These are phyloP conservation scores for Astrephomene gubernaculifera DNA, from an alignment of 139 green algal genomes.

Conservation along the genomic window DNA sequence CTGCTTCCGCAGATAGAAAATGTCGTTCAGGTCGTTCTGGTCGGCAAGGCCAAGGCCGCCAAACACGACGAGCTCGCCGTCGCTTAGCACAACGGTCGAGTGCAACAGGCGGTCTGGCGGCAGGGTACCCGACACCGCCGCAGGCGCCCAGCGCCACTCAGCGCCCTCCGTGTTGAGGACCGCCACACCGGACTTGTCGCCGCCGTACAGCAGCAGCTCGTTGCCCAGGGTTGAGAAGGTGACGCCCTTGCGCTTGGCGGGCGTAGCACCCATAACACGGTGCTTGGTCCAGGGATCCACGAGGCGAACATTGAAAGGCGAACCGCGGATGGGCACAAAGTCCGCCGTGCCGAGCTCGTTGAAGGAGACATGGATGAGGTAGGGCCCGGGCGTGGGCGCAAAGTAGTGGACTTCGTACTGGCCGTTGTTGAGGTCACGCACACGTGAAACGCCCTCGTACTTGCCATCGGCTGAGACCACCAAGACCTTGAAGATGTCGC, in stretches of 20 bases:
- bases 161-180: slow-evolving; percentile 66
- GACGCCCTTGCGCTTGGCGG: slow-evolving; percentile 71
- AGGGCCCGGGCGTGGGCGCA: slow-evolving; percentile 64
- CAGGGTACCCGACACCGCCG: slow-evolving; percentile 39
- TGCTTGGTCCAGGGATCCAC: slow-evolving; percentile 78
- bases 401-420: slow-evolving; percentile 76
- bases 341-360: slow-evolving; percentile 72
- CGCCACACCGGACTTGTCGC: slow-evolving; percentile 72
- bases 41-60: slow-evolving; percentile 68
- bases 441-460: slow-evolving; percentile 60
- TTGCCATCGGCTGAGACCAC: slow-evolving; percentile 69
- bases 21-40: slow-evolving; percentile 70
- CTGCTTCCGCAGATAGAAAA: slow-evolving; percentile 70
- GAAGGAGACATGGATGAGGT: slow-evolving; percentile 78
- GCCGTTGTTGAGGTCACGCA: slow-evolving; percentile 80
- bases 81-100: slow-evolving; percentile 50
- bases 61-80: slow-evolving; percentile 72
- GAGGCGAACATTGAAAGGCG: slow-evolving; percentile 77
- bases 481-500: slow-evolving; percentile 78
- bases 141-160: slow-evolving; percentile 64
- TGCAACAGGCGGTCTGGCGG: slow-evolving; percentile 65
- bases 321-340: slow-evolving; percentile 73
- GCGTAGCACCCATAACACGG: slow-evolving; percentile 69
- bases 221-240: slow-evolving; percentile 58
- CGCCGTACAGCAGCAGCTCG: slow-evolving; percentile 80